Percentiles rank a stretch among this genome's conserved stretches.
phyloP scores from a whole-genome alignment of 768 basidiomycete species.

The Leccinum subtestaceum region DNA sequence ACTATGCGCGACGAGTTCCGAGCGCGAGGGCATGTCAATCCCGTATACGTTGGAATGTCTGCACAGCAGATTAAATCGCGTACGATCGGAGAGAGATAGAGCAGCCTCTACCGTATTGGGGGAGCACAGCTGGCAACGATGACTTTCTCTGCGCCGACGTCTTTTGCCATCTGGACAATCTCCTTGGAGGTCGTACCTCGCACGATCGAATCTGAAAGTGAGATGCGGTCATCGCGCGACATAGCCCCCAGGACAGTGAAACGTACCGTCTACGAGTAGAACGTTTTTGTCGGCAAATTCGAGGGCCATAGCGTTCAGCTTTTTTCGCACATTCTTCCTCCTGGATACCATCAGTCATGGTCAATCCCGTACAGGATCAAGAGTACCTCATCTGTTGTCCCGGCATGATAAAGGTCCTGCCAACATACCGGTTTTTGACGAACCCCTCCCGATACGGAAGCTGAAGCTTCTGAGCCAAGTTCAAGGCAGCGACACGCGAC shows the following conservation, averaged over 20 bases:
- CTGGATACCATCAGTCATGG: conserved; percentile 37
- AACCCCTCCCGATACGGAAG: conserved; percentile 98
- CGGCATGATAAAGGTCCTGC: conserved; percentile 99
- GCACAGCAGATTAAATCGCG: conserved; percentile 2
- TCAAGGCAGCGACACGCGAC: conserved; percentile 91
- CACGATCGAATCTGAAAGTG: conserved; percentile 85
- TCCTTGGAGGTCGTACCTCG: conserved; percentile 98
- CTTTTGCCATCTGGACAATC: conserved; percentile 98
- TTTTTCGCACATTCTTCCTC: conserved; percentile 90
- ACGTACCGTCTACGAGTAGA: conserved; percentile 88
- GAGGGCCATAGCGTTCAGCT: conserved; percentile 97
- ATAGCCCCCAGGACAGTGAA: not conserved
- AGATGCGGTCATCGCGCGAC: not conserved
- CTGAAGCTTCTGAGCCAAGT: conserved; percentile 84
- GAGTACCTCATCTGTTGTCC: conserved; percentile 88
- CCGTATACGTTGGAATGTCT: conserved; percentile 96
- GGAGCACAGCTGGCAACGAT: conserved; percentile 97
- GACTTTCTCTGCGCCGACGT: conserved; percentile 95
- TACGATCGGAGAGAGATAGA: not conserved
- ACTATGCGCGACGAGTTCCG: conserved; percentile 85
- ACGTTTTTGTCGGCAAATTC: conserved; percentile 93
- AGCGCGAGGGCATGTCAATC: conserved; percentile 98
- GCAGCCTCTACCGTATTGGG: conserved; percentile 70
- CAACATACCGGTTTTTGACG: conserved; percentile 98
- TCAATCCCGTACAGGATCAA: not conserved